A percentile compares a stretch with the other conserved stretches of the same genome.
Conservation (phyloP, 139 green algal species). For the Microglena sp. region DNA sequence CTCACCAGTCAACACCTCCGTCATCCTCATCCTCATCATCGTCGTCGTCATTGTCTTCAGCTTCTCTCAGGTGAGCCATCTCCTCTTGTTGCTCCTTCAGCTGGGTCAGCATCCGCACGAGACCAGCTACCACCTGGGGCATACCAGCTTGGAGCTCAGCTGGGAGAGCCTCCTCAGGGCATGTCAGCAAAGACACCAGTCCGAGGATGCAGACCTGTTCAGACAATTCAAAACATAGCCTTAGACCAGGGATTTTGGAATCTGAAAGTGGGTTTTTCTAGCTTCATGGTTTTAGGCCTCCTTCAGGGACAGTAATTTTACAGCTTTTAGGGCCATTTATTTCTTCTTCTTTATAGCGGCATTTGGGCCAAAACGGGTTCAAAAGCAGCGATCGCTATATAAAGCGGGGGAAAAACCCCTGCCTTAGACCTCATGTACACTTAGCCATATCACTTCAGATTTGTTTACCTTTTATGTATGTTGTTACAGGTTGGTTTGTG, state of each 20-base stretch:
- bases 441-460: background rate
- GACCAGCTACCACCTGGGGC: slow-evolving; percentile 31
- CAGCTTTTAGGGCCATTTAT: background rate
- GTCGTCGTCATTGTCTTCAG: slow-evolving; percentile 6
- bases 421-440: background rate
- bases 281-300: too few relatives aligned
- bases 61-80: background rate
- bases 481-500: too few relatives aligned
- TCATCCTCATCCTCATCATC: slow-evolving; percentile 11
- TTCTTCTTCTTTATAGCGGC: background rate
- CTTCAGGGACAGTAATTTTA: too few relatives aligned
- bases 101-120: slow-evolving; percentile 29
- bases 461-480: too few relatives aligned
- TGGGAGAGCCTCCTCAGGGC: slow-evolving; percentile 42
- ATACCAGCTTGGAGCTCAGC: slow-evolving; percentile 43
- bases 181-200: slow-evolving; percentile 46
- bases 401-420: background rate
- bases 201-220: slow-evolving; percentile 50
- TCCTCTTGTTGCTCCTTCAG: slow-evolving; percentile 29
- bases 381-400: too few relatives aligned
- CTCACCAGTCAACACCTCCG: too few relatives aligned
- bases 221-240: background rate
- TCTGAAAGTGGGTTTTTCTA: too few relatives aligned
- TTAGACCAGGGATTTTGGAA: background rate
- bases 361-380: background rate